A percentile compares a stretch with the other conserved stretches of the same genome.
Evolutionary conservation across 805 yeast genomes (phyloP).

Genomic region (Wickerhamiella sergipiensis): DNA sequence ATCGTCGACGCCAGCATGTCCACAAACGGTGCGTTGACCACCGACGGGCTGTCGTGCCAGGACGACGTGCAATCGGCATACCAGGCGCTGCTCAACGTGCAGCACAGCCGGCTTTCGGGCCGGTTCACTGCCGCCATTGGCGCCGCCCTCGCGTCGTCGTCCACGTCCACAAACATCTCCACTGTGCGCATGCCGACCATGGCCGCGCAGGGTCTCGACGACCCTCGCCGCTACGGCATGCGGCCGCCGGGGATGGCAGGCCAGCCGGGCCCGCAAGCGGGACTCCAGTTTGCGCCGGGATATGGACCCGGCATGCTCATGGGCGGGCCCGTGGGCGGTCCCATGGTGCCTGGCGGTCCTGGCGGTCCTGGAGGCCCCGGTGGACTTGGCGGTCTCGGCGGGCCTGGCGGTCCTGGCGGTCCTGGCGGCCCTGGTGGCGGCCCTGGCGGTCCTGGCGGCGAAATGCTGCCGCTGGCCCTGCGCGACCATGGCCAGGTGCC

Average conservation of each 20-base stretch:
- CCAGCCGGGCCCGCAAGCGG: not conserved
- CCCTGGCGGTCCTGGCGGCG: too few relatives aligned
- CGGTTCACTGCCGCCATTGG: not conserved
- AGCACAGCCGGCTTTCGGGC: not conserved
- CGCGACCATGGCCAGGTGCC: not conserved
- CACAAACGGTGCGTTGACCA: not conserved
- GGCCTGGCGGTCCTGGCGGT: not conserved
- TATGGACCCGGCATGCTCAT: not conserved
- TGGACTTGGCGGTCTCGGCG: not conserved
- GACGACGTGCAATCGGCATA: not conserved
- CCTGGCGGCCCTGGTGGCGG: too few relatives aligned
- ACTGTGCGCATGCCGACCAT: not conserved
- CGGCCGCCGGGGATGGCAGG: not conserved
- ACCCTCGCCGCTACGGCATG: not conserved
- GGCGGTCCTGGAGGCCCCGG: too few relatives aligned
- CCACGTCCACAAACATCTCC: not conserved
- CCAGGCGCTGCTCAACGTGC: not conserved
- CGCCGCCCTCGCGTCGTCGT: not conserved
- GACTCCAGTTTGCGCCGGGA: not conserved
- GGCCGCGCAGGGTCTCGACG: not conserved
- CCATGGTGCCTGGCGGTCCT: not conserved
- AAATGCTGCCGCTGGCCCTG: not conserved
- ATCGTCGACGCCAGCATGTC: conserved; percentile 19
- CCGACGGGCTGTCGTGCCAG: not conserved
- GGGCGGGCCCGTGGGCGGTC: not conserved